Evolutionary conservation across 352 stramenopile genomes (phyloP).

Genomic region (Phytophthora foliorum): DNA sequence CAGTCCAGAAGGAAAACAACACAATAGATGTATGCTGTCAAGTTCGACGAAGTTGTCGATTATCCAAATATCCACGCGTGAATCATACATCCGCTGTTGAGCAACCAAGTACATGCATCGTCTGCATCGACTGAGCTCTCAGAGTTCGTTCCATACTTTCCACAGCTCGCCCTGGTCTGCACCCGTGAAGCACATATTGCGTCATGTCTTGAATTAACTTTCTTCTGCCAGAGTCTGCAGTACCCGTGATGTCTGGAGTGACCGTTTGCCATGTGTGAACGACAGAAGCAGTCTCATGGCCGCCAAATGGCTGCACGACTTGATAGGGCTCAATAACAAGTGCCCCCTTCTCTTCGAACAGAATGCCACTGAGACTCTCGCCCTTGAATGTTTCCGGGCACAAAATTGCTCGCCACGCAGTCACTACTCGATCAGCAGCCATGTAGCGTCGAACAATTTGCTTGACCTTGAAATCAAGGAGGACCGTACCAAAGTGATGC

Average conservation of each 20-base stretch:
- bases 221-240: background rate
- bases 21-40: conserved; percentile 5
- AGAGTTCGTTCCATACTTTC: conserved; percentile 53
- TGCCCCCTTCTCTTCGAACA: conserved; percentile 65
- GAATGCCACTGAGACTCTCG: conserved; percentile 43
- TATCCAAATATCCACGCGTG: too few relatives aligned
- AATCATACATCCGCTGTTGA: too few relatives aligned
- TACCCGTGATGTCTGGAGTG: conserved; percentile 32
- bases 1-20: conserved; percentile 28
- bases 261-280: conserved; percentile 56
- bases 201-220: conserved; percentile 43
- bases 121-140: conserved; percentile 17
- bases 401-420: conserved; percentile 57
- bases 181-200: conserved; percentile 41
- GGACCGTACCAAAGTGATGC: conserved; percentile 49
- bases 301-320: background rate
- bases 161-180: conserved; percentile 33
- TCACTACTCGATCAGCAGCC: conserved; percentile 45
- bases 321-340: conserved; percentile 57
- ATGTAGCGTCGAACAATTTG: conserved; percentile 55
- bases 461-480: conserved; percentile 55
- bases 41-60: too few relatives aligned
- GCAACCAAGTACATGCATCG: too few relatives aligned
- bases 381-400: conserved; percentile 56
- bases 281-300: conserved; percentile 20